Evolutionary conservation across 352 stramenopile species (phyloP).

Genomic region (Phytopythium mirpurense): DNA sequence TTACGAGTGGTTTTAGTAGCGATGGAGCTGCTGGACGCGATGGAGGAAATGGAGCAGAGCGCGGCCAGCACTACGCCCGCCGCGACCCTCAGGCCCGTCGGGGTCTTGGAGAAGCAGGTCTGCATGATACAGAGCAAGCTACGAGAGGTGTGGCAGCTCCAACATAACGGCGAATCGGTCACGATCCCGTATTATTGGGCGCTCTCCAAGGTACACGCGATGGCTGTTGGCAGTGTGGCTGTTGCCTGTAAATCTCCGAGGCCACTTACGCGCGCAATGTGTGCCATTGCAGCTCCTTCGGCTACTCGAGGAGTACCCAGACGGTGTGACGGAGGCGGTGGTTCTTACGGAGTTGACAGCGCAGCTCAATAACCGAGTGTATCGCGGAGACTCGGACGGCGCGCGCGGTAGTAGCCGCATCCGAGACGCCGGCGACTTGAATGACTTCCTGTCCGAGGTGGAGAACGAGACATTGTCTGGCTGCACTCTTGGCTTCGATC

Average conservation of each 20-base stretch:
- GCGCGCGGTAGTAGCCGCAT: conserved; percentile 10
- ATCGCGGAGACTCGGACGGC: conserved; percentile 6
- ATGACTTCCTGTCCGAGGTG: conserved; percentile 28
- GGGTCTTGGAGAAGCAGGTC: conserved; percentile 49
- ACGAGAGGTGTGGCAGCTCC: conserved; percentile 29
- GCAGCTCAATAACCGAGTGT: conserved; percentile 30
- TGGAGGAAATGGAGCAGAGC: conserved; percentile 38
- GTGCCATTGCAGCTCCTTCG: conserved; percentile 51
- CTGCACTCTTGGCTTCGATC: conserved; percentile 21
- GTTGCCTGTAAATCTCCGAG: too few species aligned
- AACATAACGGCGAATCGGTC: conserved; percentile 16
- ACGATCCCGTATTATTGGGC: conserved; percentile 52
- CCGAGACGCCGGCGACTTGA: conserved; percentile 22
- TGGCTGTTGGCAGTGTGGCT: too few species aligned
- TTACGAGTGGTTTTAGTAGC: too few species aligned
- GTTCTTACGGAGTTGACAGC: conserved; percentile 55
- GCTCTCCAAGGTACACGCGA: conserved; percentile 50
- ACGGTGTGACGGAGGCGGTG: conserved; percentile 59
- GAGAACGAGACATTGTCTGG: conserved; percentile 36
- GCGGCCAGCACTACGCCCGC: neutral
- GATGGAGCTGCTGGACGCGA: conserved; percentile 60
- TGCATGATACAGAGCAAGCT: conserved; percentile 33
- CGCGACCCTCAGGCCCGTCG: conserved; percentile 3
- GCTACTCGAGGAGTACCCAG: conserved; percentile 58
- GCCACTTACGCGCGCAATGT: too few species aligned